A percentile compares a stretch with the other conserved stretches of the same genome.
Conservation (phyloP, 2,329 filamentous ascomycete genomes). For the Zopfia rhizophila region DNA sequence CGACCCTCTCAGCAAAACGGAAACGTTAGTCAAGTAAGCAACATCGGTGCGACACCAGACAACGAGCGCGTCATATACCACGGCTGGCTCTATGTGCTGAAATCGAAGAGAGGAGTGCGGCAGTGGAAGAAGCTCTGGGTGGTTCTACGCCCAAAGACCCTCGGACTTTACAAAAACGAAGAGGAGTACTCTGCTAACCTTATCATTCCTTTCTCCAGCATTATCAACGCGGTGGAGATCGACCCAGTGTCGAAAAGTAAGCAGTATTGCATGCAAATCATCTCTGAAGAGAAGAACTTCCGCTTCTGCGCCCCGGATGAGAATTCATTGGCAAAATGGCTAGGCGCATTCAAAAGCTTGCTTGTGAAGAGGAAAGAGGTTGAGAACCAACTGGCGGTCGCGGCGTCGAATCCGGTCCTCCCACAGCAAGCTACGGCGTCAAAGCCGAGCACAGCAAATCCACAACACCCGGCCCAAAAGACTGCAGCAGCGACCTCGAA, state of each 20-base stretch:
- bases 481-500: no score
- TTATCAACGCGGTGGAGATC: constrained; percentile 93
- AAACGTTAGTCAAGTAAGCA: constrained; percentile 73
- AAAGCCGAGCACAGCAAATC: no score
- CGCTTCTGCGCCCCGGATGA: constrained; percentile 74
- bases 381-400: constrained; percentile 34
- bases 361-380: constrained; percentile 74
- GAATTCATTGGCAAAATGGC: constrained; percentile 81
- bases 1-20: constrained; percentile 46
- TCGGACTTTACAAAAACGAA: constrained; percentile 94
- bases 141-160: constrained; percentile 83
- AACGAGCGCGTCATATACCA: constrained; percentile 94
- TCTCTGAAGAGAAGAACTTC: constrained; percentile 82
- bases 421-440: no score
- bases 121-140: constrained; percentile 97
- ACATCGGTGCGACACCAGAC: constrained; percentile 61
- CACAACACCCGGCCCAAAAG: no score
- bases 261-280: constrained; percentile 87
- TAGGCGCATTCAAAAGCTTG: constrained; percentile 91
- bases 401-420: no score
- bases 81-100: constrained; percentile 86
- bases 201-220: constrained; percentile 79
- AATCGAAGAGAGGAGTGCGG: constrained; percentile 82
- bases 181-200: constrained; percentile 87
- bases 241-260: constrained; percentile 88